Evolutionary conservation across 208 protist genomes (phyloP).

Genomic region (Eutreptiella sp.): DNA sequence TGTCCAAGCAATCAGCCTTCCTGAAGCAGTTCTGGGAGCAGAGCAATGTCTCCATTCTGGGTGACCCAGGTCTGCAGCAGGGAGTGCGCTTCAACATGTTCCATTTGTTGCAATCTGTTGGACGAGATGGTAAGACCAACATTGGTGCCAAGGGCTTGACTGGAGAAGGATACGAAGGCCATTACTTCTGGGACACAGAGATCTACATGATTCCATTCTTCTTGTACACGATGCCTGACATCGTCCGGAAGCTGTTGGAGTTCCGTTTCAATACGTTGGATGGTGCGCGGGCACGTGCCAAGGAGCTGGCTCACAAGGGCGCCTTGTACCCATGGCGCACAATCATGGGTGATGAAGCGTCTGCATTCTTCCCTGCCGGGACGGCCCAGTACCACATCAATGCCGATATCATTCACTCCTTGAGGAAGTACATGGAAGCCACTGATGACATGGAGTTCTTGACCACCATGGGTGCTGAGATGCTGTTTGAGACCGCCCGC

Average conservation of each 20-base stretch:
- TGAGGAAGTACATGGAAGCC: constrained; percentile 65
- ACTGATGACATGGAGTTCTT: constrained; percentile 54
- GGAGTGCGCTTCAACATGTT: constrained; percentile 74
- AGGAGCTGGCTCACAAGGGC: constrained; percentile 66
- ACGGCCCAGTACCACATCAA: constrained; percentile 71
- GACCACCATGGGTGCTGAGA: constrained; percentile 60
- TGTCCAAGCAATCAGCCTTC: constrained; percentile 49
- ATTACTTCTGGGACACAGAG: constrained; percentile 78
- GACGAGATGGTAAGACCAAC: constrained; percentile 38
- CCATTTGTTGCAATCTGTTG: constrained; percentile 51
- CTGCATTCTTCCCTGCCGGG: constrained; percentile 47
- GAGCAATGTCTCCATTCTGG: constrained; percentile 51
- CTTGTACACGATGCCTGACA: constrained; percentile 59
- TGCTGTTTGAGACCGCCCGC: constrained; percentile 65
- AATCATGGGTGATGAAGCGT: constrained; percentile 62
- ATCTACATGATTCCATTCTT: constrained; percentile 71
- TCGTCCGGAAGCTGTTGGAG: constrained; percentile 60
- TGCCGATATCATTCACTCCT: constrained; percentile 61
- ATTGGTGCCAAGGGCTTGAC: constrained; percentile 66
- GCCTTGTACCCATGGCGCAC: constrained; percentile 71
- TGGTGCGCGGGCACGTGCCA: constrained; percentile 57
- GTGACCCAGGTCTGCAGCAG: constrained; percentile 48
- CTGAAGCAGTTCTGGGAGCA: constrained; percentile 64
- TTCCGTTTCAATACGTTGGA: constrained; percentile 71
- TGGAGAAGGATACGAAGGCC: constrained; percentile 54